Evolutionary conservation across 169 alveolate genomes (phyloP).

Genomic region (Perkinsus chesapeaki): DNA sequence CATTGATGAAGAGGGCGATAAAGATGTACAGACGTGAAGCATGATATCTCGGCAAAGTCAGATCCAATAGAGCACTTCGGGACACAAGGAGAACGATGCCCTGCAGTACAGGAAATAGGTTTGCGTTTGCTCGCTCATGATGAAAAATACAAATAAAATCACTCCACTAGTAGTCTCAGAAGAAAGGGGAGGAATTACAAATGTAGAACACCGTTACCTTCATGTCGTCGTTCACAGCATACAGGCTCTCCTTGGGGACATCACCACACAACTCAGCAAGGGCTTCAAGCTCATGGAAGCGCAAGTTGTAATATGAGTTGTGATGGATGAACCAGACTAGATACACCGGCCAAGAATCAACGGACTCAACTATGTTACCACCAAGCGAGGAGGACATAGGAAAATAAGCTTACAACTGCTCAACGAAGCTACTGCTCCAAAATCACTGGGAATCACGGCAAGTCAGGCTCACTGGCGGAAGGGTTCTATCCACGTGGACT

Average conservation of each 20-base stretch:
- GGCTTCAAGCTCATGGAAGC: slow-evolving; percentile 35
- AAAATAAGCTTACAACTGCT: not conserved
- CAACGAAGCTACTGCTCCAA: not conserved
- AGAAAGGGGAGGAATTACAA: too few species aligned
- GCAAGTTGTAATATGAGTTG: slow-evolving; percentile 23
- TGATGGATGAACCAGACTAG: slow-evolving; percentile 24
- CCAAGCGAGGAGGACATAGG: not conserved
- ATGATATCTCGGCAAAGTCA: too few species aligned
- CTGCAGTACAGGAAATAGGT: too few species aligned
- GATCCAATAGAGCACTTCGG: too few species aligned
- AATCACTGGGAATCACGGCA: too few species aligned
- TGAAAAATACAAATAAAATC: too few species aligned
- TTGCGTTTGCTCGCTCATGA: too few species aligned
- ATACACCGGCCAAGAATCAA: not conserved
- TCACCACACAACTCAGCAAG: slow-evolving; percentile 8
- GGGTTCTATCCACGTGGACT: too few species aligned
- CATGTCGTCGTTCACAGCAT: not conserved
- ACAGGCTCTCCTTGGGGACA: not conserved
- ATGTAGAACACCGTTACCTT: not conserved
- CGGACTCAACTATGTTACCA: not conserved
- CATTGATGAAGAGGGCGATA: too few species aligned
- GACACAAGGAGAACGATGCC: too few species aligned
- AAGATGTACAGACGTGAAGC: too few species aligned
- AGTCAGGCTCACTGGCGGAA: not conserved
- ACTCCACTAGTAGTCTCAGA: too few species aligned